Percentiles rank a stretch among this genome's conserved stretches.
phyloP scores from a whole-genome alignment of 1,284 basidiomycete species.

The Microbotryum saponariae region DNA sequence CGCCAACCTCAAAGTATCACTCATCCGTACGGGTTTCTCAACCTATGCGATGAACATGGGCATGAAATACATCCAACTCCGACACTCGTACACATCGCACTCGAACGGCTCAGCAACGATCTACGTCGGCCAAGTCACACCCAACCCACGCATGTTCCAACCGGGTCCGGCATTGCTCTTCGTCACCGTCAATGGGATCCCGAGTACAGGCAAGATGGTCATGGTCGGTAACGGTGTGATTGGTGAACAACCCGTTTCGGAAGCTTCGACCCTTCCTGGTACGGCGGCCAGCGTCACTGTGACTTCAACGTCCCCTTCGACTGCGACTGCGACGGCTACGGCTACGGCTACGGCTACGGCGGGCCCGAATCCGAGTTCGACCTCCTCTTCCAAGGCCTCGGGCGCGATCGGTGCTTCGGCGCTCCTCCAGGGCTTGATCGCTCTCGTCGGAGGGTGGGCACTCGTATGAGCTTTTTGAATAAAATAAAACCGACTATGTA shows the following conservation, averaged over 20 bases:
- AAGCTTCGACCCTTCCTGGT: background rate
- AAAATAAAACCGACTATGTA: no score
- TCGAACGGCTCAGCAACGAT: constrained; percentile 38
- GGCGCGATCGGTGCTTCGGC: no score
- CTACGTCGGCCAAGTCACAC: constrained; percentile 35
- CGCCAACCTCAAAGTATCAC: constrained; percentile 36
- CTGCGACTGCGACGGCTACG: background rate
- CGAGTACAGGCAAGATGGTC: constrained; percentile 36
- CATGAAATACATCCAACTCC: constrained; percentile 38
- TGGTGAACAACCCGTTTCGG: constrained; percentile 23
- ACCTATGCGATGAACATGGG: constrained; percentile 43
- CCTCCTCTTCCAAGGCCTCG: no score
- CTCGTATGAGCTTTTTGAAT: no score
- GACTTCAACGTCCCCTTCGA: background rate
- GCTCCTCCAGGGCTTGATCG: no score
- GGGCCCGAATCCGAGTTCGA: no score
- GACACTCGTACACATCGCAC: constrained; percentile 38
- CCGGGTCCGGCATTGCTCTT: constrained; percentile 39
- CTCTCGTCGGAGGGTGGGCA: no score
- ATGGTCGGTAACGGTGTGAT: constrained; percentile 38
- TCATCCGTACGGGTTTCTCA: constrained; percentile 41
- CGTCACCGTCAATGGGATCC: constrained; percentile 37
- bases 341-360: background rate
- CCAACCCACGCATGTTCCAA: constrained; percentile 35
- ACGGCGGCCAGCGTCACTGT: background rate